phyloP scores from a whole-genome alignment of 331 rosid genomes.

The Rosa hybrid region DNA sequence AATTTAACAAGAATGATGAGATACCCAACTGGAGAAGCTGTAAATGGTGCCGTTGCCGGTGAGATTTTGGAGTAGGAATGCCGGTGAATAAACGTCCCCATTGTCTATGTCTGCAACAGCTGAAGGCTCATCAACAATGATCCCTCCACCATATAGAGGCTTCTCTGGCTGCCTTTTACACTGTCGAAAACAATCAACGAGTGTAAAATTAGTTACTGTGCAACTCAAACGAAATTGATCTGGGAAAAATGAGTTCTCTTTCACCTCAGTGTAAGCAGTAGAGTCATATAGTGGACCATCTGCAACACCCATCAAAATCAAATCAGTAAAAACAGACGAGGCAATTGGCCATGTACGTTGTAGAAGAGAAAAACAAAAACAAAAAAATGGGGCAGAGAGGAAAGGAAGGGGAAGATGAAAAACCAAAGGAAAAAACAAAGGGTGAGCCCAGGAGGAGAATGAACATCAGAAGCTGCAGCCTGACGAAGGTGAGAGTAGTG shows the following conservation, averaged over 20 bases:
- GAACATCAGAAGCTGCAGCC: slow-evolving; percentile 14
- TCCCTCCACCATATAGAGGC: slow-evolving; percentile 70
- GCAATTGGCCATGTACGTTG: background rate
- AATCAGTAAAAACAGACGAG: background rate
- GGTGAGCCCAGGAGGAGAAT: slow-evolving; percentile 11
- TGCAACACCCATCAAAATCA: slow-evolving; percentile 34
- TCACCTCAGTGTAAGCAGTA: slow-evolving; percentile 82
- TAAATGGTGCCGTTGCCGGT: slow-evolving; percentile 43
- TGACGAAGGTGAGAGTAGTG: background rate
- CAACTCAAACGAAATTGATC: background rate
- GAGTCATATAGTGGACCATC: slow-evolving; percentile 86
- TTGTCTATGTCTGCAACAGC: background rate
- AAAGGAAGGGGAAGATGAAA: background rate
- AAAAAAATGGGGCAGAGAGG: background rate
- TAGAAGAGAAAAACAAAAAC: background rate
- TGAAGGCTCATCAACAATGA: slow-evolving; percentile 22
- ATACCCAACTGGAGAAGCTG: slow-evolving; percentile 62
- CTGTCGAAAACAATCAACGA: slow-evolving; percentile 32
- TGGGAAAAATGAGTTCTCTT: background rate
- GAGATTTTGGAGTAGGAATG: slow-evolving; percentile 55
- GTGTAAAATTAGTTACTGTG: background rate
- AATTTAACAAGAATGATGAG: background rate
- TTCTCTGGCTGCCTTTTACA: slow-evolving; percentile 57
- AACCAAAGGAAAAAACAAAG: slow-evolving; percentile 31
- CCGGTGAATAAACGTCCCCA: slow-evolving; percentile 33